phyloP scores from a whole-genome alignment of 2,329 filamentous ascomycete genomes.

The Claviceps digitariae region DNA sequence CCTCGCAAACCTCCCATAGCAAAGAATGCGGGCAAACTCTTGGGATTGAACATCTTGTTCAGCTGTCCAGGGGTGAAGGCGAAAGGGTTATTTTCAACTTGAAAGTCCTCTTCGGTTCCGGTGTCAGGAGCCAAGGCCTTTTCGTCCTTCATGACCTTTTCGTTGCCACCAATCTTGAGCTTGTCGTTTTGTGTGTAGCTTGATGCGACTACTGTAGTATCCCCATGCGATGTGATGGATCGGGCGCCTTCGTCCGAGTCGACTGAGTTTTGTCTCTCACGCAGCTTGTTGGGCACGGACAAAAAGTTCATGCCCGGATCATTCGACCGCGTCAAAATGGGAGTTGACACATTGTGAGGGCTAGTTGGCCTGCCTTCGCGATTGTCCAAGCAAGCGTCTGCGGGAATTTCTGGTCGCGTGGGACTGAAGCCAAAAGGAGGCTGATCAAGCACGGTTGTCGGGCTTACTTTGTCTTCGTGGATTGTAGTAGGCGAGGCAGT shows the following conservation, averaged over 20 bases:
- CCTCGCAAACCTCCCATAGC: slow-evolving; percentile 66
- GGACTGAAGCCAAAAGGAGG: slow-evolving; percentile 14
- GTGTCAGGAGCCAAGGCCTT: slow-evolving; percentile 63
- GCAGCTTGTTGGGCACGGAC: slow-evolving; percentile 44
- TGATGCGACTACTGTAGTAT: slow-evolving; percentile 43
- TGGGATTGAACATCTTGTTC: slow-evolving; percentile 79
- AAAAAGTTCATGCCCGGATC: slow-evolving; percentile 43
- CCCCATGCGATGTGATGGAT: slow-evolving; percentile 46
- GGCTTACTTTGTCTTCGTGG: slow-evolving; percentile 27
- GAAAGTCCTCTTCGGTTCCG: slow-evolving; percentile 63
- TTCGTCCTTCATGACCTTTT: slow-evolving; percentile 48
- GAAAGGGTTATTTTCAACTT: slow-evolving; percentile 68
- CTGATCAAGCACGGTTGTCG: slow-evolving; percentile 23
- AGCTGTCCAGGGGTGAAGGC: slow-evolving; percentile 75
- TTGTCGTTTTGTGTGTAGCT: slow-evolving; percentile 31
- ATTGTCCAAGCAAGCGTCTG: slow-evolving; percentile 50
- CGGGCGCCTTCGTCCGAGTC: slow-evolving; percentile 51
- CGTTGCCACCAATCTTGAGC: slow-evolving; percentile 27
- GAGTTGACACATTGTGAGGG: slow-evolving; percentile 57
- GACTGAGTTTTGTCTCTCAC: slow-evolving; percentile 55
- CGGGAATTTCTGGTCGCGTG: slow-evolving; percentile 30
- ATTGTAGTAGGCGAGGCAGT: slow-evolving; percentile 22
- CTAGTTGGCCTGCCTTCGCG: slow-evolving; percentile 55
- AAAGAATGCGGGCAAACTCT: slow-evolving; percentile 70
- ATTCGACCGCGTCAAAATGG: slow-evolving; percentile 31